These are phyloP conservation scores for Alternaria gansuensis DNA, from an alignment of 2,329 filamentous ascomycete species.

Conservation along the genomic window DNA sequence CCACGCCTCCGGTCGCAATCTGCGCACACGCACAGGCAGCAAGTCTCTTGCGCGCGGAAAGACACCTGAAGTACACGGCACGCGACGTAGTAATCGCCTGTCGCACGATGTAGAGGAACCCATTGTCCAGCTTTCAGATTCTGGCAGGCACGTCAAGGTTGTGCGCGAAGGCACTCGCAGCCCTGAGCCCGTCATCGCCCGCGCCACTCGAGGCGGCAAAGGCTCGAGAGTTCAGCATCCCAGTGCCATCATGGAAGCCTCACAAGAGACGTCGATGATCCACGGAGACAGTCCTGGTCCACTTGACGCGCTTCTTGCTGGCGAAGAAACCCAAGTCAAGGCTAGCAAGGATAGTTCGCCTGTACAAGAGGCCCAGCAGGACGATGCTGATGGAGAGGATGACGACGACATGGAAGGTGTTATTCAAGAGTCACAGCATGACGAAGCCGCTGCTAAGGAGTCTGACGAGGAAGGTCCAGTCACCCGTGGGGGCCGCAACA, in stretches of 20 bases:
- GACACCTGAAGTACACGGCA: slow-evolving; percentile 50
- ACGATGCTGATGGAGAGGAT: slow-evolving; percentile 41
- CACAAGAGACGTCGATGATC: slow-evolving; percentile 58
- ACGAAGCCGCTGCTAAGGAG: slow-evolving; percentile 53
- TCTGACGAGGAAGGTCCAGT: slow-evolving; percentile 64
- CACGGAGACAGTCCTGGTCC: slow-evolving; percentile 46
- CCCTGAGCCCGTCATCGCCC: slow-evolving; percentile 57
- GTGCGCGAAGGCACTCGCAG: slow-evolving; percentile 64
- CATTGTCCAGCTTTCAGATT: slow-evolving; percentile 66
- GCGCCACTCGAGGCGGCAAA: slow-evolving; percentile 57
- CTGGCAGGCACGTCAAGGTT: slow-evolving; percentile 65
- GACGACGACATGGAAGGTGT: slow-evolving; percentile 49
- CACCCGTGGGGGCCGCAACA: slow-evolving; percentile 56
- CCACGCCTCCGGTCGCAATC: slow-evolving; percentile 31
- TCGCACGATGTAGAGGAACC: slow-evolving; percentile 66
- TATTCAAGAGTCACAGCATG: slow-evolving; percentile 55
- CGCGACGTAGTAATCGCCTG: slow-evolving; percentile 66
- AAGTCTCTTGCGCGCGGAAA: slow-evolving; percentile 50
- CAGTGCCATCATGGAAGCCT: slow-evolving; percentile 63
- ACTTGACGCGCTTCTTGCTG: slow-evolving; percentile 45
- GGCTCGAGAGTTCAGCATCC: slow-evolving; percentile 58
- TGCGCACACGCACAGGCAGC: slow-evolving; percentile 55
- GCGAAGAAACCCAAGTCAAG: slow-evolving; percentile 50
- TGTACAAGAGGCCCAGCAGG: slow-evolving; percentile 45
- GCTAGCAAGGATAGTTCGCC: slow-evolving; percentile 46